These are phyloP conservation scores for Cocos nucifera DNA, from an alignment of 176 grass and related monocot genomes.

Conservation along the genomic window DNA sequence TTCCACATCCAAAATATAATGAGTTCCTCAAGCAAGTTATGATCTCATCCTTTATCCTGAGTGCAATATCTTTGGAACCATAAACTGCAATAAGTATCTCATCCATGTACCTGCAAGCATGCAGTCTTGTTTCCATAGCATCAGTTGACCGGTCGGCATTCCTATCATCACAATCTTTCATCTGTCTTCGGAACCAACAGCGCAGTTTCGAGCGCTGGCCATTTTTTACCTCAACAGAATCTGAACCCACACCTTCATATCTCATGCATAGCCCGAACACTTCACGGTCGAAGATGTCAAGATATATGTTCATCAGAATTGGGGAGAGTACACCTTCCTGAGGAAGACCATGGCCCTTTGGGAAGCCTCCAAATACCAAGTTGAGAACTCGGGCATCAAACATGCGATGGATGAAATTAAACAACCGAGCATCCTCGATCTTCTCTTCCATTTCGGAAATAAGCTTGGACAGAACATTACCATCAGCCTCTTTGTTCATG, in stretches of 20 bases:
- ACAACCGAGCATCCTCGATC: slow-evolving; percentile 46
- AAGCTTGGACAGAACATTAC: slow-evolving; percentile 45
- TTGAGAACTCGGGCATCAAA: slow-evolving; percentile 75
- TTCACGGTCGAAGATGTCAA: slow-evolving; percentile 66
- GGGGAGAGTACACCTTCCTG: slow-evolving; percentile 85
- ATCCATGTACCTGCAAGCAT: slow-evolving; percentile 91
- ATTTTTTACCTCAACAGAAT: slow-evolving; percentile 18
- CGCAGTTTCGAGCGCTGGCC: slow-evolving; percentile 47
- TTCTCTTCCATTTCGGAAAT: slow-evolving; percentile 63
- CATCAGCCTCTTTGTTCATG: slow-evolving; percentile 60
- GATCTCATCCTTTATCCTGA: slow-evolving; percentile 59
- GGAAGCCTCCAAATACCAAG: slow-evolving; percentile 76
- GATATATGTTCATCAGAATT: slow-evolving; percentile 92
- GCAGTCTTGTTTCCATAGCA: slow-evolving; percentile 32
- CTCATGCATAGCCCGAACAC: slow-evolving; percentile 76
- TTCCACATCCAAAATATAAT: slow-evolving; percentile 55
- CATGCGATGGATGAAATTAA: slow-evolving; percentile 55
- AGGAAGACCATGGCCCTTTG: slow-evolving; percentile 82
- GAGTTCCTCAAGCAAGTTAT: slow-evolving; percentile 46
- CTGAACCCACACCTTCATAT: slow-evolving; percentile 55
- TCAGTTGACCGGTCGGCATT: slow-evolving; percentile 12
- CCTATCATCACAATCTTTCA: slow-evolving; percentile 40
- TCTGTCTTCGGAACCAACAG: slow-evolving; percentile 70
- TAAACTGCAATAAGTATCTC: slow-evolving; percentile 83
- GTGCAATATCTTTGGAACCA: slow-evolving; percentile 50